Percentiles rank a stretch among this genome's conserved stretches.
Evolutionary conservation across 345 rosid genomes (phyloP).

Genomic region (Populus deltoides): DNA sequence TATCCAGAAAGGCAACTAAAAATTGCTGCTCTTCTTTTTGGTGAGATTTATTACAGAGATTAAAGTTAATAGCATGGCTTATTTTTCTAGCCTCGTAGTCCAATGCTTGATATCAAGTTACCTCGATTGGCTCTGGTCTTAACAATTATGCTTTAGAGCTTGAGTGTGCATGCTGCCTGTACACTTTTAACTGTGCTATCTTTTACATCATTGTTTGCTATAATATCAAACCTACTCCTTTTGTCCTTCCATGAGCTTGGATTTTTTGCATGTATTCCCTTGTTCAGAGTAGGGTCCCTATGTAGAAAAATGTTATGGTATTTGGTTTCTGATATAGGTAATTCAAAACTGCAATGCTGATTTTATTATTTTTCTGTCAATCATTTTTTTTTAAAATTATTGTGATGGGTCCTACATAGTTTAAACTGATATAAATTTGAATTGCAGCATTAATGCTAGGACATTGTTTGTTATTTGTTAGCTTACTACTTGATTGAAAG

Average conservation of each 20-base stretch:
- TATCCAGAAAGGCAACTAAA: slow-evolving; percentile 95
- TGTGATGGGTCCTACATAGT: neutral
- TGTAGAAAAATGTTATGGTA: neutral
- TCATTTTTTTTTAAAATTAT: neutral
- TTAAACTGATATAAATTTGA: neutral
- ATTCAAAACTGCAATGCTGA: neutral
- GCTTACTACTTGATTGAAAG: neutral
- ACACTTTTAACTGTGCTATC: neutral
- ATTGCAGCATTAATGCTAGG: neutral
- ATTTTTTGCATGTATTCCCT: neutral
- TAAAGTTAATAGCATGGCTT: neutral
- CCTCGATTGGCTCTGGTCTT: neutral
- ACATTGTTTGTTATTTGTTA: neutral
- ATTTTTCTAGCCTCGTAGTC: neutral
- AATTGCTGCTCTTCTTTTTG: slow-evolving; percentile 88
- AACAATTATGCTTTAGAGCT: neutral
- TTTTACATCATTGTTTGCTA: neutral
- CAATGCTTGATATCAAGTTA: neutral
- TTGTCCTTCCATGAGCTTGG: neutral
- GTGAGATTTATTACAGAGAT: slow-evolving; percentile 41
- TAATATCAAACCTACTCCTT: neutral
- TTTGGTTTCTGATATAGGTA: neutral
- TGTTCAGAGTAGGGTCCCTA: neutral
- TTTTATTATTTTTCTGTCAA: neutral
- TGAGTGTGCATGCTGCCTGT: neutral